Conservation (phyloP, 441 rosid species). For the Theobroma grandiflorum region DNA sequence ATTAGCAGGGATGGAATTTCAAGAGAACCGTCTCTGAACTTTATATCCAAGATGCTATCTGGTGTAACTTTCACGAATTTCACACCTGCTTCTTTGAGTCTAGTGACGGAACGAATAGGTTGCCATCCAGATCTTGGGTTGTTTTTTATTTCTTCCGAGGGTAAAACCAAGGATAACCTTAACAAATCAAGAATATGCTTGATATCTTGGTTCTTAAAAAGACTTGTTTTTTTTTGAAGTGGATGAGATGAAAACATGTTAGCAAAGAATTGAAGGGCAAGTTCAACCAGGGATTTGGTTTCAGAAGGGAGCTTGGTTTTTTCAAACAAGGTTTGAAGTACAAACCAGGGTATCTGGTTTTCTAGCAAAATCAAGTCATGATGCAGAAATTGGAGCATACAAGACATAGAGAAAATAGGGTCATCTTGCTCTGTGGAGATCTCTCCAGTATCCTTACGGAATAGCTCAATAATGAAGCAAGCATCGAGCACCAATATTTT, state of each 20-base stretch:
- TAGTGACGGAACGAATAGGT: background rate
- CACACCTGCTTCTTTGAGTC: background rate
- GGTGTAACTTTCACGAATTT: background rate
- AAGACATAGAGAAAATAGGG: slow-evolving; percentile 30
- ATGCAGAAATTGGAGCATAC: slow-evolving; percentile 32
- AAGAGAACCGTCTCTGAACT: background rate
- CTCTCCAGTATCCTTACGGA: background rate
- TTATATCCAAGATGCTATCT: slow-evolving; percentile 6
- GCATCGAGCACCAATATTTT: slow-evolving; percentile 41
- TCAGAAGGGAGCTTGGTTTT: background rate
- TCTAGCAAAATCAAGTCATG: slow-evolving; percentile 40
- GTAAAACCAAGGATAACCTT: background rate
- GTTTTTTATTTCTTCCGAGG: background rate
- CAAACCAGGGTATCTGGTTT: slow-evolving; percentile 36
- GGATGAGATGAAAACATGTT: background rate
- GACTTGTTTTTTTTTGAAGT: too few species aligned
- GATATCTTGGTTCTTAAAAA: background rate
- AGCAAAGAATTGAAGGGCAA: background rate
- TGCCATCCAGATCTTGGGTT: background rate
- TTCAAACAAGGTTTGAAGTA: slow-evolving; percentile 18
- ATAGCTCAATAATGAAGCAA: slow-evolving; percentile 38
- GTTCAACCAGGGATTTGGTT: background rate
- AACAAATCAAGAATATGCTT: slow-evolving; percentile 22
- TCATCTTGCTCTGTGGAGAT: slow-evolving; percentile 16
- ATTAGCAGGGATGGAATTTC: too few species aligned